Evolutionary conservation across 192 early-diverging fungal genomes (phyloP).

Genomic region (Phycomyces blakesleeanus): DNA sequence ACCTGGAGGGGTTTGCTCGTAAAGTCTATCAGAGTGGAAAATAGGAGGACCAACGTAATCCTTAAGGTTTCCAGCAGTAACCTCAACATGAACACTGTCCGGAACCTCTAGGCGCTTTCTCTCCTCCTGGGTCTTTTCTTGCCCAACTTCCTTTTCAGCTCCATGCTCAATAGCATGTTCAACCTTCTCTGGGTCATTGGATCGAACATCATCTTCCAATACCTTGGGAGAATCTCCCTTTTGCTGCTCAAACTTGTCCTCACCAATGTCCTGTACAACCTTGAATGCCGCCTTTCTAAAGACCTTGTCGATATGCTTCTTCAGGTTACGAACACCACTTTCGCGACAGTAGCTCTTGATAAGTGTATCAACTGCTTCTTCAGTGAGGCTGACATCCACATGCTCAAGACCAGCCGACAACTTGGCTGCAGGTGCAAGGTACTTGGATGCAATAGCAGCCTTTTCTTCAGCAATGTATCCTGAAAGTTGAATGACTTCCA

Average conservation of each 20-base stretch:
- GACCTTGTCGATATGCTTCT: slow-evolving; percentile 98
- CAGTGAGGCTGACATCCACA: slow-evolving; percentile 63
- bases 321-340: slow-evolving; percentile 95
- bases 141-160: neutral
- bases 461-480: slow-evolving; percentile 89
- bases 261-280: slow-evolving; percentile 1
- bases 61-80: slow-evolving; percentile 73
- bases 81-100: slow-evolving; percentile 49
- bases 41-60: slow-evolving; percentile 87
- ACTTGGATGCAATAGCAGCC: slow-evolving; percentile 91
- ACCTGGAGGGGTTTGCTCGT: slow-evolving; percentile 82
- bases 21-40: slow-evolving; percentile 84
- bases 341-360: slow-evolving; percentile 94
- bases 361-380: slow-evolving; percentile 77
- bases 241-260: neutral
- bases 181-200: neutral
- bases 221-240: neutral
- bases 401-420: slow-evolving; percentile 76
- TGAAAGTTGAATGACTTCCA: slow-evolving; percentile 96
- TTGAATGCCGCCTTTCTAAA: slow-evolving; percentile 87
- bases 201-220: neutral
- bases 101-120: slow-evolving; percentile 46
- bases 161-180: neutral
- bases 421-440: slow-evolving; percentile 83
- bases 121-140: slow-evolving; percentile 1